Evolutionary conservation across 306 rosid genomes (phyloP).

Genomic region (Fragaria vesca): DNA sequence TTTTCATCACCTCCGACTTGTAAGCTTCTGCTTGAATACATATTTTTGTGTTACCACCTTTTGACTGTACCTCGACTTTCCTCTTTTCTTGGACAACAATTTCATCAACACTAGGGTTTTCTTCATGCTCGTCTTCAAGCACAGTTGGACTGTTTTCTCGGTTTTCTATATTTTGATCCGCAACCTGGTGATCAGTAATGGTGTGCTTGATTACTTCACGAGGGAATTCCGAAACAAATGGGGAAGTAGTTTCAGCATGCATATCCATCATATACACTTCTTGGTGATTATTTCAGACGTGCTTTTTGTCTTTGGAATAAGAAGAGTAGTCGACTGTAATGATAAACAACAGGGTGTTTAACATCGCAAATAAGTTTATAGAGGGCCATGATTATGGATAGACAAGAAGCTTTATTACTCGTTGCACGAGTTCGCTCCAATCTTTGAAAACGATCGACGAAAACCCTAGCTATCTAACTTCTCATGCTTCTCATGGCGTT

Average conservation of each 20-base stretch:
- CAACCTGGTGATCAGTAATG: conserved; percentile 15
- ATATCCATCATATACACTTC: conserved; percentile 43
- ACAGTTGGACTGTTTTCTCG: conserved; percentile 43
- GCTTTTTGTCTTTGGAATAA: conserved; percentile 26
- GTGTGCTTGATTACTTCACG: conserved; percentile 25
- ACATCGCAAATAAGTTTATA: conserved; percentile 61
- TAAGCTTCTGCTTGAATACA: conserved; percentile 24
- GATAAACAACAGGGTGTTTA: conserved; percentile 74
- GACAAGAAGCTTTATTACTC: not conserved
- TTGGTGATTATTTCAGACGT: conserved; percentile 19
- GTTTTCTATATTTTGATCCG: conserved; percentile 2
- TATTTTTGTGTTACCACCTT: conserved; percentile 14
- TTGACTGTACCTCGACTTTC: not conserved
- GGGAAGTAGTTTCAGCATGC: conserved; percentile 23
- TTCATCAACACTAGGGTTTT: conserved; percentile 9
- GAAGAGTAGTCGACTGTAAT: conserved; percentile 79
- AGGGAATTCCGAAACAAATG: conserved; percentile 12
- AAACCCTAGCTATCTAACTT: too few relatives aligned
- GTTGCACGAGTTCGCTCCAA: too few relatives aligned
- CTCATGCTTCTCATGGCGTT: too few relatives aligned
- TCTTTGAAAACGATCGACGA: too few relatives aligned
- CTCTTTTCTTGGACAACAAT: conserved; percentile 28
- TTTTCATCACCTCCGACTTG: conserved; percentile 35
- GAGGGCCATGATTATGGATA: conserved; percentile 35
- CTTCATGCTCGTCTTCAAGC: conserved; percentile 23